A percentile compares a stretch with the other conserved stretches of the same genome.
Conservation (phyloP, 768 basidiomycete species). For the Lactarius indigo region DNA sequence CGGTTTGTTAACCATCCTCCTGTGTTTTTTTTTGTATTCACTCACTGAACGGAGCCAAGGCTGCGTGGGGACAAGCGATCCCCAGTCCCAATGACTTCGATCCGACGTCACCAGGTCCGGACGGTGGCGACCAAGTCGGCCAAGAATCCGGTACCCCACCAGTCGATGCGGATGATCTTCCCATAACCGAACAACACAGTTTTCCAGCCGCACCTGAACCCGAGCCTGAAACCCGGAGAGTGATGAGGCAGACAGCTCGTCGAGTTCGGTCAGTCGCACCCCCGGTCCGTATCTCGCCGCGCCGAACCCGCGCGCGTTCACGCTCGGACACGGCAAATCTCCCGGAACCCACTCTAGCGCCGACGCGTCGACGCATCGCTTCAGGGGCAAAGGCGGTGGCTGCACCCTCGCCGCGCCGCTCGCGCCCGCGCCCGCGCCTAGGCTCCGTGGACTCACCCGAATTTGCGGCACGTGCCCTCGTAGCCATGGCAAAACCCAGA, state of each 20-base stretch:
- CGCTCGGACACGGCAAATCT: not conserved
- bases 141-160: not conserved
- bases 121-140: not conserved
- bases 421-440: constrained; percentile 5
- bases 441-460: not conserved
- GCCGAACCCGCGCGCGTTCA: not conserved
- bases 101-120: not conserved
- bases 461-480: not conserved
- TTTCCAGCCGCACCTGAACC: not conserved
- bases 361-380: not conserved
- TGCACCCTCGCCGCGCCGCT: not conserved
- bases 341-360: not conserved
- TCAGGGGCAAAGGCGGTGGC: not conserved
- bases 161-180: not conserved
- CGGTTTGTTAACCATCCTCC: not conserved
- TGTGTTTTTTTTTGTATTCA: not conserved
- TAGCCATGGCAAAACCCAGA: not conserved
- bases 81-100: not conserved
- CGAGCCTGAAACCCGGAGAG: not conserved
- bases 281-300: not conserved
- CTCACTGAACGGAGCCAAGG: not conserved
- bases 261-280: not conserved
- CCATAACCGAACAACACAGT: not conserved
- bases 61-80: not conserved
- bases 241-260: not conserved